Conservation (phyloP, 2,329 filamentous ascomycete genomes). For the Fusarium torreyae region DNA sequence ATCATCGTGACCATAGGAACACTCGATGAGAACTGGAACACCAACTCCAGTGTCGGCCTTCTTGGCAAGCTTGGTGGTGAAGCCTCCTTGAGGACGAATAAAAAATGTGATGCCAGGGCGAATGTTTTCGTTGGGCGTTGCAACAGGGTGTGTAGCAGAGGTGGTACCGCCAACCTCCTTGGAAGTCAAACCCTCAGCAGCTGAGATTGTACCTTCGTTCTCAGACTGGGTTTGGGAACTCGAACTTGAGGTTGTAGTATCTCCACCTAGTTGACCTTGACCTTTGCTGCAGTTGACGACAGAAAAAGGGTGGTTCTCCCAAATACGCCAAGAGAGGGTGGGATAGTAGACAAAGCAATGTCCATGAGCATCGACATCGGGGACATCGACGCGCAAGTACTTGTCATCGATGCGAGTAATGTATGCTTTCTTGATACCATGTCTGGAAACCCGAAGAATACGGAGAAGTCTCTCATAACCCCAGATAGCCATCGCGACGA, state of each 20-base stretch:
- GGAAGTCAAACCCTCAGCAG: neutral
- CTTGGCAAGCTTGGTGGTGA: conserved; percentile 44
- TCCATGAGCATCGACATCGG: conserved; percentile 44
- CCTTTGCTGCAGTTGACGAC: conserved; percentile 44
- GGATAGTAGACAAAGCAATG: conserved; percentile 54
- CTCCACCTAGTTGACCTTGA: conserved; percentile 2
- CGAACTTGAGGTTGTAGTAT: neutral
- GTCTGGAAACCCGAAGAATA: conserved; percentile 32
- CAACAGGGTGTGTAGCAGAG: conserved; percentile 7
- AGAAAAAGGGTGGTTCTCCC: conserved; percentile 55
- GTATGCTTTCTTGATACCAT: conserved; percentile 51
- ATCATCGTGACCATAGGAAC: conserved; percentile 50
- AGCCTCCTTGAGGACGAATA: conserved; percentile 44
- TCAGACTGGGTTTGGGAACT: conserved; percentile 33
- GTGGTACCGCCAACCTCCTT: conserved; percentile 34
- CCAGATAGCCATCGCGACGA: conserved; percentile 51
- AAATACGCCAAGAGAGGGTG: conserved; percentile 51
- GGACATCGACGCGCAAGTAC: conserved; percentile 52
- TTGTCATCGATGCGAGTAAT: conserved; percentile 50
- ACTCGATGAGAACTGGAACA: conserved; percentile 51
- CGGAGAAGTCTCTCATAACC: conserved; percentile 50
- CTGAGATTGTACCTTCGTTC: conserved; percentile 4
- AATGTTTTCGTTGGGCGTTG: neutral
- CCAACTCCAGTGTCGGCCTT: conserved; percentile 30
- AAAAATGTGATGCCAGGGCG: conserved; percentile 50